phyloP scores from a whole-genome alignment of 345 rosid species.

The Bruguiera gymnorhiza region DNA sequence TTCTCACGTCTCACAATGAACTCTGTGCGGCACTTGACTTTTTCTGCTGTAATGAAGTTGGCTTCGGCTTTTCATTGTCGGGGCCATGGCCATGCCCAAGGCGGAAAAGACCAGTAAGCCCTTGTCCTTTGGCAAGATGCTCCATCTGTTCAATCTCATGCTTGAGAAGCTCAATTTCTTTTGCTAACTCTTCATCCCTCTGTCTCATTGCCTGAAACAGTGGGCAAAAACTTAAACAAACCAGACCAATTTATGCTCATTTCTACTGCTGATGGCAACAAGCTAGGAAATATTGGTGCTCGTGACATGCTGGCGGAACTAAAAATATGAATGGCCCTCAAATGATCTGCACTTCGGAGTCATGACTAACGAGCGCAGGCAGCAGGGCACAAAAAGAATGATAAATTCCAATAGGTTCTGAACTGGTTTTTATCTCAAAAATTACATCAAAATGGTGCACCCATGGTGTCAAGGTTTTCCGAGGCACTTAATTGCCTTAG shows the following conservation, averaged over 20 bases:
- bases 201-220: slow-evolving; percentile 50
- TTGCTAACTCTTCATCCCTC: slow-evolving; percentile 59
- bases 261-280: not conserved
- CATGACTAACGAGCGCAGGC: no score
- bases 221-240: slow-evolving; percentile 4
- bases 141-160: slow-evolving; percentile 65
- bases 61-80: slow-evolving; percentile 25
- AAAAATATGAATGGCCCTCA: no score
- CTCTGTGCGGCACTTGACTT: not conserved
- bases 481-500: no score
- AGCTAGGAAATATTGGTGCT: not conserved
- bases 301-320: no score
- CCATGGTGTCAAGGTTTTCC: no score
- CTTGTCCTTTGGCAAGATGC: slow-evolving; percentile 60
- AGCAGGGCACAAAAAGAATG: no score
- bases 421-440: no score
- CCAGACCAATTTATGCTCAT: not conserved
- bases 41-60: slow-evolving; percentile 17
- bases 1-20: slow-evolving; percentile 9
- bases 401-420: no score
- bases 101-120: slow-evolving; percentile 60
- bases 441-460: no score
- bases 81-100: slow-evolving; percentile 32
- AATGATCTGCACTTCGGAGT: no score
- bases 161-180: slow-evolving; percentile 53